Evolutionary conservation across 2,329 filamentous ascomycete species (phyloP).

Genomic region (Fusarium sp.): DNA sequence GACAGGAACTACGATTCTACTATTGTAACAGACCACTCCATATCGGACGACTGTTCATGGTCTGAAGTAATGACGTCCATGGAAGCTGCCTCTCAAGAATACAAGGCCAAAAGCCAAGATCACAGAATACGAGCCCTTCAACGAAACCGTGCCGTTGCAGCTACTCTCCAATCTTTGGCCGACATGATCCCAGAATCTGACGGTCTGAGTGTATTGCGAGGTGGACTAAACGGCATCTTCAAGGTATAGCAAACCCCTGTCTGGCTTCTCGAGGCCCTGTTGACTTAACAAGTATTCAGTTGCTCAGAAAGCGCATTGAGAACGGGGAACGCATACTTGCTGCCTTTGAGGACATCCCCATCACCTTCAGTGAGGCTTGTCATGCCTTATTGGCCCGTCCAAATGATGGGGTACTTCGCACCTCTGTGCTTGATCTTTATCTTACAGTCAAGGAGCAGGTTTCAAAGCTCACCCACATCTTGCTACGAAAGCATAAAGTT

Average conservation of each 20-base stretch:
- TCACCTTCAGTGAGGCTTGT: slow-evolving; percentile 6
- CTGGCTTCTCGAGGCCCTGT: background rate
- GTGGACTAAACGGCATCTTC: slow-evolving; percentile 9
- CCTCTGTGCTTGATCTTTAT: background rate
- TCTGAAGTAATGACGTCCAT: slow-evolving; percentile 5
- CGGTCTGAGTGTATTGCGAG: slow-evolving; percentile 4
- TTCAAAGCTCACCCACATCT: background rate
- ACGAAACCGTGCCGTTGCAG: background rate
- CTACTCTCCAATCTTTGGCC: background rate
- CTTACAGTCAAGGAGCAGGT: background rate
- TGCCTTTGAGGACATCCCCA: slow-evolving; percentile 11
- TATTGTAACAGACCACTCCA: background rate
- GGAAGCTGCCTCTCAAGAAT: background rate
- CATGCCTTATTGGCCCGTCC: background rate
- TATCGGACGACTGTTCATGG: slow-evolving; percentile 2
- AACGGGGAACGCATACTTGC: slow-evolving; percentile 8
- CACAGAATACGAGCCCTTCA: background rate
- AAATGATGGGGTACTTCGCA: background rate
- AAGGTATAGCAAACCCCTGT: background rate
- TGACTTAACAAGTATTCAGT: background rate
- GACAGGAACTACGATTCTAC: too few relatives aligned
- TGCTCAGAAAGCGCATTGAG: slow-evolving; percentile 7
- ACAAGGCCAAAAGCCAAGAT: slow-evolving; percentile 1
- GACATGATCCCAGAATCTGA: slow-evolving; percentile 1
- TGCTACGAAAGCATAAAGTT: slow-evolving; percentile 3